Evolutionary conservation across 768 basidiomycete genomes (phyloP).

Genomic region (Lyophyllum semitale): DNA sequence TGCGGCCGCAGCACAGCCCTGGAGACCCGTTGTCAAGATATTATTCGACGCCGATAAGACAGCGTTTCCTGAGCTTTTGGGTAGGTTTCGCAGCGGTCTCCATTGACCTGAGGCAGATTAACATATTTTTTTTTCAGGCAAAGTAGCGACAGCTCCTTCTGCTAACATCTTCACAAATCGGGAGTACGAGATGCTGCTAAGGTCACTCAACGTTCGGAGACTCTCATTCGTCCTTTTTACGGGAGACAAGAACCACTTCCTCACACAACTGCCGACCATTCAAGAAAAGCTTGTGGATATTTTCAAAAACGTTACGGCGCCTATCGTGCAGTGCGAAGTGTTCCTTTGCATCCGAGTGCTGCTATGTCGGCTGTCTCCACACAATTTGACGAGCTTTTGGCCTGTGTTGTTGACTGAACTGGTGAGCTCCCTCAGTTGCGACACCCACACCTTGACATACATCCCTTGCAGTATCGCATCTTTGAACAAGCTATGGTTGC

Average conservation of each 20-base stretch:
- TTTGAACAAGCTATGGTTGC: constrained; percentile 79
- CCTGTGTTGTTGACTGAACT: constrained; percentile 93
- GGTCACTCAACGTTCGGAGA: constrained; percentile 84
- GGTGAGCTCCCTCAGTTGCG: constrained; percentile 40
- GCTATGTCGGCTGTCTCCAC: constrained; percentile 85
- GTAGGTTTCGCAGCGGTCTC: constrained; percentile 43
- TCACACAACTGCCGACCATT: constrained; percentile 88
- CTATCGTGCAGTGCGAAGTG: constrained; percentile 90
- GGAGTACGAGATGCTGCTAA: constrained; percentile 89
- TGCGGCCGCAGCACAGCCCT: constrained; percentile 55
- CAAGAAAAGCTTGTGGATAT: constrained; percentile 97
- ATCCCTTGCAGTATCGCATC: constrained; percentile 68
- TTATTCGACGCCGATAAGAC: constrained; percentile 88
- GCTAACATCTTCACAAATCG: constrained; percentile 96
- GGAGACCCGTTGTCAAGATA: constrained; percentile 78
- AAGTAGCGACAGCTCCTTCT: constrained; percentile 82
- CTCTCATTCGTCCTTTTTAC: constrained; percentile 85
- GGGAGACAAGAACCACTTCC: constrained; percentile 89
- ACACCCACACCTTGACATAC: not conserved
- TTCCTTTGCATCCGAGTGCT: constrained; percentile 92
- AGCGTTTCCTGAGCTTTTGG: constrained; percentile 79
- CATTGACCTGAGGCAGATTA: constrained; percentile 30
- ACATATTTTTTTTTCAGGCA: constrained; percentile 48
- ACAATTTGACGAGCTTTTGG: constrained; percentile 96
- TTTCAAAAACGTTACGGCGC: constrained; percentile 74